Evolutionary conservation across 2,329 filamentous ascomycete species (phyloP), one percentile per base, ranked within the genome.

Genomic region (Arthrobotrys sphaeroides): DNA sequence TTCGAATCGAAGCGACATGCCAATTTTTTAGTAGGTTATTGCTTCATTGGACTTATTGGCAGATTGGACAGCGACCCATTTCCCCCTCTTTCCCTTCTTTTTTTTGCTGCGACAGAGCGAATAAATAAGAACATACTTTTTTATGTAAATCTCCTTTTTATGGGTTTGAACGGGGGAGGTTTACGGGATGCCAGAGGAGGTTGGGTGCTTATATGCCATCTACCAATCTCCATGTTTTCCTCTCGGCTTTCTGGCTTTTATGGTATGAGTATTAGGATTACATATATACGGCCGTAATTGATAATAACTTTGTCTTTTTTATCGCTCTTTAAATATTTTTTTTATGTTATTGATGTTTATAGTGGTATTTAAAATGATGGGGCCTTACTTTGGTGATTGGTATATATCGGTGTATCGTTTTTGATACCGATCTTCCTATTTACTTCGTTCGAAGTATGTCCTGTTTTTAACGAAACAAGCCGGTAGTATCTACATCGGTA

Each of bases 61-160:
- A 75, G 72, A 75, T 60, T 51, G 64, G 57, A 49, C 42, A 64
- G 64, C 33, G 57, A 64, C 47, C 38, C 47, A 5, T 16, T 40
- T 42, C 42, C 18, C 5, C 12, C 38, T 57, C 13, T 16, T 40
- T 42, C 42, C 18, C 5, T n/a, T 42, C 7, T 26, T 38, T 16
- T 31, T n/a, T 13, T 53, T 53, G 28, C 20, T 68, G 40, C 42
- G 12, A 53, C 45, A 53, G 55, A 55, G 42, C 66, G 33, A 49
- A 62, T 60, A 69, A 69, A 60, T 36, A 69, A 53, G 53, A 61
- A 61, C 61, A 66, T 33, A 53, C 47, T 42, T n/a, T n/a, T n/a
- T 31, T 51, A 22, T 69, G 53, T 68, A 68, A 60, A 68, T 49
- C 45, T 47, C 47, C 16, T 18, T 53, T 59, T 43, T 62, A 24